Evolutionary conservation across 148 eudicot species (phyloP).

Genomic region (Cornus kousa): DNA sequence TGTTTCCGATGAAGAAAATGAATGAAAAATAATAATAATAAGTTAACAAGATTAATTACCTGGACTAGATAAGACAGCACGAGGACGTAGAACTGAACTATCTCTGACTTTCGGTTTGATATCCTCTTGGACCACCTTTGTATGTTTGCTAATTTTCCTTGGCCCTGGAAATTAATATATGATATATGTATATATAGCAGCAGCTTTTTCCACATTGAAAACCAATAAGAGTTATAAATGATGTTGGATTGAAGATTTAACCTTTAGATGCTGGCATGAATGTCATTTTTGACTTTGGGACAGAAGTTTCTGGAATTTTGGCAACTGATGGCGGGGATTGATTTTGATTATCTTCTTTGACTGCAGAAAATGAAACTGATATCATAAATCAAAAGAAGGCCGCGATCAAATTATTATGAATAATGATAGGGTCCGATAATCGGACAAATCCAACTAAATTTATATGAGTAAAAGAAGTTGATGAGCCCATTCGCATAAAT

Average conservation of each 20-base stretch:
- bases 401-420: no score
- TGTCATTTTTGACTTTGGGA: neutral
- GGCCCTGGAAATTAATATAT: neutral
- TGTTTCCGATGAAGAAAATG: no score
- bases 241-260: neutral
- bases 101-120: neutral
- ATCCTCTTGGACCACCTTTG: neutral
- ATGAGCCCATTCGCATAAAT: no score
- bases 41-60: neutral
- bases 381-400: no score
- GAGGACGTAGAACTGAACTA: neutral
- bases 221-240: neutral
- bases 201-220: neutral
- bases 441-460: no score
- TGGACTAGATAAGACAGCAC: neutral
- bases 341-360: neutral
- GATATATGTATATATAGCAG: neutral
- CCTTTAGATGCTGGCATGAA: neutral
- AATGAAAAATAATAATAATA: no score
- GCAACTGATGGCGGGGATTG: neutral
- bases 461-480: no score
- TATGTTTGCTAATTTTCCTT: neutral
- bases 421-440: no score
- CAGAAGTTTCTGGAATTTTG: neutral
- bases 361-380: neutral